These are phyloP conservation scores for Cardiospermum halicacabum DNA, from an alignment of 345 rosid species.

Conservation along the genomic window DNA sequence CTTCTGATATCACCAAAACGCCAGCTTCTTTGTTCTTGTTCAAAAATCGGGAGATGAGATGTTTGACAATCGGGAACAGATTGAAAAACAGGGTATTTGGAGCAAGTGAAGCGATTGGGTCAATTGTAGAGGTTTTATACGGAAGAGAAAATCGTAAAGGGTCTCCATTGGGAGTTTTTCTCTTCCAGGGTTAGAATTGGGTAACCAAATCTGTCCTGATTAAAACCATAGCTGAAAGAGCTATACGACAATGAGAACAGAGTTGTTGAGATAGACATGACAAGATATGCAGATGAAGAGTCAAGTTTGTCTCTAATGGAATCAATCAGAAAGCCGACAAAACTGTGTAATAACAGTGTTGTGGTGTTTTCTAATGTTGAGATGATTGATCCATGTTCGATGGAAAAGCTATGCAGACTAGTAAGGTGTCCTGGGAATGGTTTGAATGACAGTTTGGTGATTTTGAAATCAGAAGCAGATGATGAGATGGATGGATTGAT, in stretches of 20 bases:
- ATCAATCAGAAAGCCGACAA: neutral
- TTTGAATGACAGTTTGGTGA: neutral
- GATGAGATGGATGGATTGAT: neutral
- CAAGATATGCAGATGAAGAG: neutral
- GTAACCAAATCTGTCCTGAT: neutral
- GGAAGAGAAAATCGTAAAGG: neutral
- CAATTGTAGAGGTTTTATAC: neutral
- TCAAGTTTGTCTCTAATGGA: neutral
- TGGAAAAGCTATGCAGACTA: neutral
- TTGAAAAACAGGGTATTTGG: neutral
- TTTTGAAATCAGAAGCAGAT: neutral
- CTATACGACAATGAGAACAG: neutral
- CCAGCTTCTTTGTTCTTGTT: slow-evolving; percentile 1
- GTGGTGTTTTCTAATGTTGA: slow-evolving; percentile 1
- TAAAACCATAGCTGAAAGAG: slow-evolving; percentile 6
- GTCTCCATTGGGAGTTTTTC: neutral
- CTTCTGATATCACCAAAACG: neutral
- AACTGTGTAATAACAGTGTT: neutral
- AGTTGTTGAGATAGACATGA: neutral
- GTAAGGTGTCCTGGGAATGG: neutral
- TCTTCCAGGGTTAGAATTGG: neutral
- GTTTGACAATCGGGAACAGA: neutral
- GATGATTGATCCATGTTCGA: neutral
- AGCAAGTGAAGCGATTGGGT: neutral
- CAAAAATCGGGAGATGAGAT: neutral